Evolutionary conservation across 2,329 filamentous ascomycete genomes (phyloP), one percentile per base, ranked within the genome.

Genomic region (Aaosphaeria arxii): DNA sequence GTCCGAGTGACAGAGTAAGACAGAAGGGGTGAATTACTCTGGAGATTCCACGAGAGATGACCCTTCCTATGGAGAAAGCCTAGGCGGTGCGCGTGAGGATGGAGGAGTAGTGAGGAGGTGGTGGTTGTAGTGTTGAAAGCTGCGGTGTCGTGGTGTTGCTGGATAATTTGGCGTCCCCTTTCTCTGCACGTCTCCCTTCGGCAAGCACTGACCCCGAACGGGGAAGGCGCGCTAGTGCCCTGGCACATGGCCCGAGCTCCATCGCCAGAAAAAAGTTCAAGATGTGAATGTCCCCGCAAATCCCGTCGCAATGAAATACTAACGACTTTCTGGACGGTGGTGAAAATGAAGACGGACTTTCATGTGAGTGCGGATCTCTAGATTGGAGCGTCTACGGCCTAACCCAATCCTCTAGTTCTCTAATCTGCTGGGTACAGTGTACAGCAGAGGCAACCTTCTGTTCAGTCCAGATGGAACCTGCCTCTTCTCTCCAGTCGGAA

Each of bases 391-490:
- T 43, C 13, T 49, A 40, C 24, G n/a, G 6, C 13, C 59, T 75
- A 48, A 74, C 51, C 6, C 6, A 11, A n/a, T 28, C n/a, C 42
- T 40, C 2, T 64, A 96, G 91, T 99, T 99, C 76, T 96, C 92
- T 71, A 99, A 97, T 75, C 83, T 99, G 70, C 83, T 99, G 66
- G 95, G 94, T 69, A 99, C 94, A 60, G 94, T 99, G 69, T 99
- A 97, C 79, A 90, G 91, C 77, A 89, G 91, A 82, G 94, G 95
- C 74, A 99, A 97, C 71, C 83, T 99, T 65, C 82, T 96, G 69
- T 99, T 95, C 78, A 95, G 89, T 63, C 90, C 91, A 52, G 92
- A 99, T 82, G 95, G 95, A 69, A 94, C 89, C 63, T 92, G 90
- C 74, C 82, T 99, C 57, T 89, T 95, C 64, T 99, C 94, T 40